Evolutionary conservation across 805 yeast genomes (phyloP).

Genomic region (Pichia cephalocereana): DNA sequence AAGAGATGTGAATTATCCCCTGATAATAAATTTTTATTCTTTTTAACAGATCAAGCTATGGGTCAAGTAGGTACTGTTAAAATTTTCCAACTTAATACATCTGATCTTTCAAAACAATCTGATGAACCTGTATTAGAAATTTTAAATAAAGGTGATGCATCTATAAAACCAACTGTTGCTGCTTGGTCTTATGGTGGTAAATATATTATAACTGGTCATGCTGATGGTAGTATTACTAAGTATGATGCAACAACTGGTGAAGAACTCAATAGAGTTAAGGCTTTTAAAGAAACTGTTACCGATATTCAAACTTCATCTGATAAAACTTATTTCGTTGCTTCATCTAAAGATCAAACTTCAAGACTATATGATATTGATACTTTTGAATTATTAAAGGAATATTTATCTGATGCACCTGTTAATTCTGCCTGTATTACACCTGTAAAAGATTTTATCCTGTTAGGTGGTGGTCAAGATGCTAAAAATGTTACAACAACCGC

Average conservation of each 20-base stretch:
- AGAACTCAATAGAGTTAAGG: constrained; percentile 43
- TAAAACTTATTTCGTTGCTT: constrained; percentile 79
- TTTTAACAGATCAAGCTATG: constrained; percentile 88
- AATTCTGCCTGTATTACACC: constrained; percentile 95
- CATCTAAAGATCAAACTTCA: constrained; percentile 88
- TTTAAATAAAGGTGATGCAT: constrained; percentile 40
- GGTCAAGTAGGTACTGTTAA: constrained; percentile 72
- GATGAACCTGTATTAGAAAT: constrained; percentile 52
- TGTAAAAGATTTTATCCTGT: constrained; percentile 77
- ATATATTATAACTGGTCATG: constrained; percentile 78
- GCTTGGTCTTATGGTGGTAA: constrained; percentile 76
- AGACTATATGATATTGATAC: constrained; percentile 69
- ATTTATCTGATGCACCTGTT: constrained; percentile 83
- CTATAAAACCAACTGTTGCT: constrained; percentile 60
- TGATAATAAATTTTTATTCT: constrained; percentile 56
- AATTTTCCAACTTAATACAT: constrained; percentile 50
- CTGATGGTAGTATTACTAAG: constrained; percentile 76
- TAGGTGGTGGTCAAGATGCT: constrained; percentile 99
- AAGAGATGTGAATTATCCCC: constrained; percentile 84
- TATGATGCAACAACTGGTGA: constrained; percentile 73
- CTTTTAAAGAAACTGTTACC: constrained; percentile 72
- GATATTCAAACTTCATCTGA: constrained; percentile 89
- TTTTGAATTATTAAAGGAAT: constrained; percentile 62
- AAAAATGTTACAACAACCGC: constrained; percentile 97
- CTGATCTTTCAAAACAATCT: constrained; percentile 27